Evolutionary conservation across 2,329 filamentous ascomycete genomes (phyloP), one percentile per base, ranked within the genome.

Genomic region (Exophiala calicioides): DNA sequence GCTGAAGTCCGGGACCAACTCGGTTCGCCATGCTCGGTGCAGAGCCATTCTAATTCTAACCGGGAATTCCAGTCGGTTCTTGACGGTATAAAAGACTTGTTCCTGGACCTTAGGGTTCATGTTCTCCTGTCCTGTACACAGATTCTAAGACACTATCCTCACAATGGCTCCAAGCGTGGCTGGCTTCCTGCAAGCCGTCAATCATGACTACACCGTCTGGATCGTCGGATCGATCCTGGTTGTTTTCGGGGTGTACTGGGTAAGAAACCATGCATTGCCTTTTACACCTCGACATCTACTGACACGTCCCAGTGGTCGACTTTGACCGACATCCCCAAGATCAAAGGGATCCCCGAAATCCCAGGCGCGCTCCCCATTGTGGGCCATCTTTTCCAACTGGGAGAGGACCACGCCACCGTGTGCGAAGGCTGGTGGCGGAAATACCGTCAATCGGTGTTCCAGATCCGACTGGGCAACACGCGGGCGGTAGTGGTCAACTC

Each of bases 401-500:
- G 78, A 1, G 71, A 71, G 0, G 69, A 77, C 46, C 74, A 82
- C 65, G 73, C 80, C 24, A 70, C 70, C 10, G 65, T 72, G 26
- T 71, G 77, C 19, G 72, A 75, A 47, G 65, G 68, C 56, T 79
- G 79, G 74, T 78, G 74, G 34, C 69, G 73, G 27, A 71, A 77
- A 50, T 81, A 79, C 44, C 76, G 77, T 1, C 73, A 64, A 24
- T 65, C 77, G 1, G 79, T 82, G 19, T 84, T 82, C 50, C 80
- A 84, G 56, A 65, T 68, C 36, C 59, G 57, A n/a, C 54, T 68
- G 2, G 65, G 65, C 9, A 68, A 68, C 35, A 55, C 52, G n/a
- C 74, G 84, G 42, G 80, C 87, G 33, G 74, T 90, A 16, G 86
- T 88, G 55, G 84, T 85, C 39, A 90, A 89, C 58, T 82, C 79